phyloP scores from a whole-genome alignment of 108 stramenopile genomes.

The Nannochloropsis oceanica region DNA sequence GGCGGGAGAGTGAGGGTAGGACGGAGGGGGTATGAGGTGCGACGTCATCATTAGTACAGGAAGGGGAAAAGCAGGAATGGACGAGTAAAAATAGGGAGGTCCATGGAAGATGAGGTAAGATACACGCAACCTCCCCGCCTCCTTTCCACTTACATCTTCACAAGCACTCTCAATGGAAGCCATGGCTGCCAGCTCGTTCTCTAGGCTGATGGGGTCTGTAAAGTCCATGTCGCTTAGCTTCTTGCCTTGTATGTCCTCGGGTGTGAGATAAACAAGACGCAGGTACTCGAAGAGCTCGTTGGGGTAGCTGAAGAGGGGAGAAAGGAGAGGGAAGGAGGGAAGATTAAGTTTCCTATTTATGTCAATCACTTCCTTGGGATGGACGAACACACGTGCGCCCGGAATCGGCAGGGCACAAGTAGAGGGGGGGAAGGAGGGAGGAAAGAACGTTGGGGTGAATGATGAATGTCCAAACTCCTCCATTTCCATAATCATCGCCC shows the following conservation, averaged over 20 bases:
- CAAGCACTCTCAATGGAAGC: slow-evolving; percentile 62
- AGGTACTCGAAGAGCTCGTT: slow-evolving; percentile 84
- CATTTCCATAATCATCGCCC: not conserved
- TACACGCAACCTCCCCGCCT: slow-evolving; percentile 43
- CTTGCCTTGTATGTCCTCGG: slow-evolving; percentile 66
- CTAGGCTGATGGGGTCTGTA: slow-evolving; percentile 54
- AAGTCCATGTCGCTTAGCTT: slow-evolving; percentile 22
- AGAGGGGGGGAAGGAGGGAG: not conserved
- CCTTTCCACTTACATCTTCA: slow-evolving; percentile 36
- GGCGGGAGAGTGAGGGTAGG: not conserved
- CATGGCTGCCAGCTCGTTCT: slow-evolving; percentile 74
- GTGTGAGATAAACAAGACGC: slow-evolving; percentile 76
- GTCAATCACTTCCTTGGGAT: too few relatives aligned
- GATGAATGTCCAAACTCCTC: too few relatives aligned
- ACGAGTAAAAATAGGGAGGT: too few relatives aligned
- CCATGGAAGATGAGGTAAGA: too few relatives aligned
- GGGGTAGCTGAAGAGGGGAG: slow-evolving; percentile 43
- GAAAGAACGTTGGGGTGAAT: not conserved
- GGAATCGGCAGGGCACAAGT: not conserved
- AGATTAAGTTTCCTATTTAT: too few relatives aligned
- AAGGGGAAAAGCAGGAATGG: slow-evolving; percentile 71
- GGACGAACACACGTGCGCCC: too few relatives aligned
- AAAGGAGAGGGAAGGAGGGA: not conserved
- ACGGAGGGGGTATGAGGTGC: too few relatives aligned
- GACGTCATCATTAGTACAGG: slow-evolving; percentile 26